A percentile compares a stretch with the other conserved stretches of the same genome.
phyloP scores from a whole-genome alignment of 352 stramenopile species.

The Pythium pyrilobum region DNA sequence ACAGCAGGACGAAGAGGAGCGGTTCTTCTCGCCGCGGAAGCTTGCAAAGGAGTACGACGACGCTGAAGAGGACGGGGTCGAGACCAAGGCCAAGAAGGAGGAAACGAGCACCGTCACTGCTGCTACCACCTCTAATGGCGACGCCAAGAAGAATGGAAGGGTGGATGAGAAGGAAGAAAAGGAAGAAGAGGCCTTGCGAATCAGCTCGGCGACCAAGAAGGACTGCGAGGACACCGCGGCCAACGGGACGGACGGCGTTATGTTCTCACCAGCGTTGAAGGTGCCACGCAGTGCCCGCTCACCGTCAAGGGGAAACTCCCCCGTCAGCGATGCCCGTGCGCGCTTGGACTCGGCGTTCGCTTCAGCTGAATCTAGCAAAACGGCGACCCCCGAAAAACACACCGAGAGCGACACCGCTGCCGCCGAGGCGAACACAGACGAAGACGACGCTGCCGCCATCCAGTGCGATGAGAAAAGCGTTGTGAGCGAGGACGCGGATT shows the following conservation, averaged over 20 bases:
- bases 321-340: conserved; percentile 22
- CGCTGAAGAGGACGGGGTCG: background rate
- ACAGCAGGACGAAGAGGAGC: conserved; percentile 27
- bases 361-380: background rate
- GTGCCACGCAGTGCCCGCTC: conserved; percentile 27
- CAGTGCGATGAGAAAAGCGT: conserved; percentile 11
- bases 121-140: background rate
- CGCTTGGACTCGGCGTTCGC: conserved; percentile 30
- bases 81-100: conserved; percentile 3
- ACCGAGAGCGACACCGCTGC: conserved; percentile 20
- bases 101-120: background rate
- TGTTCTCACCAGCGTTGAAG: conserved; percentile 78
- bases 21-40: conserved; percentile 61
- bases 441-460: conserved; percentile 15
- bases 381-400: background rate
- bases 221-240: background rate
- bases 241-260: conserved; percentile 35
- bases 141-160: background rate
- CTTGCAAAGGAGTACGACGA: conserved; percentile 49
- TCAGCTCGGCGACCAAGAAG: too few relatives aligned
- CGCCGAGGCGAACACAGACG: conserved; percentile 18
- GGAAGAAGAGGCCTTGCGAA: conserved; percentile 16
- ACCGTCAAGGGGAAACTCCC: conserved; percentile 24
- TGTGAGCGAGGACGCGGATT: conserved; percentile 27
- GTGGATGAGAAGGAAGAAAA: background rate